A percentile compares a stretch with the other conserved stretches of the same genome.
Conservation (phyloP, 2,329 filamentous ascomycete genomes). For the Pseudogymnoascus sp. region DNA sequence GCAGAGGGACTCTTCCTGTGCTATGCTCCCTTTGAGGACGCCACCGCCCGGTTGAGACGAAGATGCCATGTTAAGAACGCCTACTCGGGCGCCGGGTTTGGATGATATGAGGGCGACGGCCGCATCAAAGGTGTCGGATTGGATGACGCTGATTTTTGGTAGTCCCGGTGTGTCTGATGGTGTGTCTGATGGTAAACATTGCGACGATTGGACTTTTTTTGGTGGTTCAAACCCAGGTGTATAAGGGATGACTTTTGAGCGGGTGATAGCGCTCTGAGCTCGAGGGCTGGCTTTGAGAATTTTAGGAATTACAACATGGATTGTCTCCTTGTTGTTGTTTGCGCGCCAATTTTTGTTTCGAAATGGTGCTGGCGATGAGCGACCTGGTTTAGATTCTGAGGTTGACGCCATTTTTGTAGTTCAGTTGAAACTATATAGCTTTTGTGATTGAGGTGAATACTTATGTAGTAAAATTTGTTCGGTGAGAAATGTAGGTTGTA, state of each 20-base stretch:
- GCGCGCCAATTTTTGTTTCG: constrained; percentile 14
- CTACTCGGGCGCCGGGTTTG: constrained; percentile 36
- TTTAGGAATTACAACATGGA: constrained; percentile 19
- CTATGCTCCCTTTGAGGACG: constrained; percentile 52
- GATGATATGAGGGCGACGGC: constrained; percentile 33
- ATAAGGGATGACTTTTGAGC: constrained; percentile 18
- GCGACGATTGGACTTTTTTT: background rate
- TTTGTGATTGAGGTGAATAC: background rate
- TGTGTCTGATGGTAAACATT: constrained; percentile 8
- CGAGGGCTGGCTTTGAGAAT: constrained; percentile 16
- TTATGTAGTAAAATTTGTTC: background rate
- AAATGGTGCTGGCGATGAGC: background rate
- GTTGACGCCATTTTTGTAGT: background rate
- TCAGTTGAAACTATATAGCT: background rate
- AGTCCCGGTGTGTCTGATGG: constrained; percentile 11
- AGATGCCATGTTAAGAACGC: constrained; percentile 61
- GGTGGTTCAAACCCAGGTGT: background rate
- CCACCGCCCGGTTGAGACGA: constrained; percentile 52
- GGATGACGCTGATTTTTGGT: constrained; percentile 41
- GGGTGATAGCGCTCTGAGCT: constrained; percentile 14
- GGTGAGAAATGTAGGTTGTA: background rate
- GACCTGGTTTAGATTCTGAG: background rate
- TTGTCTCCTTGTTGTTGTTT: constrained; percentile 20
- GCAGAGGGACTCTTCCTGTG: constrained; percentile 64
- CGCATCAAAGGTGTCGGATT: constrained; percentile 51